Evolutionary conservation across 1,284 basidiomycete species (phyloP).

Genomic region (Leccinum cinnamomeum): DNA sequence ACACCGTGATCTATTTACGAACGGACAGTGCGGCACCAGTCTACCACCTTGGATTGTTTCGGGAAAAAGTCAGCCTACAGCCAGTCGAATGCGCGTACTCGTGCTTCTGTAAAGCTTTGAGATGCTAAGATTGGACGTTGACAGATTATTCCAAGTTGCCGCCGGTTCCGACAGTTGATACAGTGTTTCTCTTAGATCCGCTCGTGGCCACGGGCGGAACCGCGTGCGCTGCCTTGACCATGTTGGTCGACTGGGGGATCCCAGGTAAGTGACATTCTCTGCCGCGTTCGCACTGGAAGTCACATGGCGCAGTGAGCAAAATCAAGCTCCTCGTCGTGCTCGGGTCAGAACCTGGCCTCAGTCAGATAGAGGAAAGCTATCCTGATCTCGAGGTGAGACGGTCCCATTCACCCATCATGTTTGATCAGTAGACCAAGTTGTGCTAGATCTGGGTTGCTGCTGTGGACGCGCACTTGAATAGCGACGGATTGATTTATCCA

Average conservation of each 20-base stretch:
- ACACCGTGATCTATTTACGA: constrained; percentile 1
- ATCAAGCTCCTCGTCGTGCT: constrained; percentile 87
- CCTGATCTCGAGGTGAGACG: constrained; percentile 76
- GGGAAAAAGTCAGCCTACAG: constrained; percentile 87
- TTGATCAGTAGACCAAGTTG: constrained; percentile 2
- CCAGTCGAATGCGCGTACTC: constrained; percentile 82
- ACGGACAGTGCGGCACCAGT: constrained; percentile 68
- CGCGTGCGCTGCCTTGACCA: constrained; percentile 79
- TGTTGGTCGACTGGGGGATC: constrained; percentile 88
- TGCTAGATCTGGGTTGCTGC: constrained; percentile 81
- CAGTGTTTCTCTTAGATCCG: constrained; percentile 86
- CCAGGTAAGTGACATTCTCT: constrained; percentile 45
- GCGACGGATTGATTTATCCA: constrained; percentile 76
- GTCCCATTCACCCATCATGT: constrained; percentile 1
- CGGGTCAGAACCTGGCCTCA: constrained; percentile 75
- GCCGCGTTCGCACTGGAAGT: neutral
- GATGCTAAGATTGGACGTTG: constrained; percentile 7
- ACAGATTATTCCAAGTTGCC: constrained; percentile 93
- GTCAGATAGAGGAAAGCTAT: constrained; percentile 62
- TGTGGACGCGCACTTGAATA: constrained; percentile 72
- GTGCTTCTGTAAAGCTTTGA: neutral
- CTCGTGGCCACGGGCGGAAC: constrained; percentile 96
- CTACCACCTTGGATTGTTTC: constrained; percentile 87
- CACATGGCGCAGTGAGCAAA: constrained; percentile 49
- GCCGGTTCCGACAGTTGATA: constrained; percentile 71